Conservation (phyloP, 2,329 filamentous ascomycete species). For the Epichloe uncinata region DNA sequence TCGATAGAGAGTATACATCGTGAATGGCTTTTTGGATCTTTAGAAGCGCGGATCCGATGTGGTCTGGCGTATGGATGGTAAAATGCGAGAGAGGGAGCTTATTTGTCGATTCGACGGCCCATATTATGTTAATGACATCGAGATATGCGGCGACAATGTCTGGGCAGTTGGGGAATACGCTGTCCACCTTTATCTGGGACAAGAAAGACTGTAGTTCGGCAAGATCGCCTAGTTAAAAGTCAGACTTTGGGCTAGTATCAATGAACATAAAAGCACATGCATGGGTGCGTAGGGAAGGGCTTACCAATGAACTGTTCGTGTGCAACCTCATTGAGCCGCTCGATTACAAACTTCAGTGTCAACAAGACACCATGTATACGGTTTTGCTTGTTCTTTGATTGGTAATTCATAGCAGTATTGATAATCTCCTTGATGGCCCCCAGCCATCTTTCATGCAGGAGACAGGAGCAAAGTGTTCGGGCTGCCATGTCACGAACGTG, state of each 20-base stretch:
- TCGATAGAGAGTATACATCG: conserved; percentile 21
- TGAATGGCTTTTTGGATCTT: conserved; percentile 25
- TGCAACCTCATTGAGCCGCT: conserved; percentile 36
- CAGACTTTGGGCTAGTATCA: not conserved
- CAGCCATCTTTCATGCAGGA: conserved; percentile 39
- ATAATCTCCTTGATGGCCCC: conserved; percentile 25
- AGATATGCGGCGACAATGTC: conserved; percentile 33
- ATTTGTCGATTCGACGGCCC: conserved; percentile 16
- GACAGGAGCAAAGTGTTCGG: conserved; percentile 52
- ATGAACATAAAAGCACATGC: no score
- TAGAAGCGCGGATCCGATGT: conserved; percentile 23
- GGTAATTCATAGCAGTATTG: conserved; percentile 13
- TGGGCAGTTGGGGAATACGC: conserved; percentile 18
- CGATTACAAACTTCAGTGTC: conserved; percentile 41
- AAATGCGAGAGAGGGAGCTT: conserved; percentile 10
- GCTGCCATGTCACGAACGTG: conserved; percentile 72
- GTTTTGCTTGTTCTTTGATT: conserved; percentile 29
- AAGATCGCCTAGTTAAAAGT: conserved; percentile 15
- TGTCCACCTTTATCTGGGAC: conserved; percentile 12
- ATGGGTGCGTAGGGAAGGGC: conserved; percentile 7
- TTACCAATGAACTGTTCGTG: conserved; percentile 29
- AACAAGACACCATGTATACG: conserved; percentile 45
- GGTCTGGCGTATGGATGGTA: conserved; percentile 8
- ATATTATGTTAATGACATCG: conserved; percentile 31
- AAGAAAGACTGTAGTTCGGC: conserved; percentile 19